Conservation (phyloP, 257 asterid genomes). For the Galeopsis tetrahit region DNA sequence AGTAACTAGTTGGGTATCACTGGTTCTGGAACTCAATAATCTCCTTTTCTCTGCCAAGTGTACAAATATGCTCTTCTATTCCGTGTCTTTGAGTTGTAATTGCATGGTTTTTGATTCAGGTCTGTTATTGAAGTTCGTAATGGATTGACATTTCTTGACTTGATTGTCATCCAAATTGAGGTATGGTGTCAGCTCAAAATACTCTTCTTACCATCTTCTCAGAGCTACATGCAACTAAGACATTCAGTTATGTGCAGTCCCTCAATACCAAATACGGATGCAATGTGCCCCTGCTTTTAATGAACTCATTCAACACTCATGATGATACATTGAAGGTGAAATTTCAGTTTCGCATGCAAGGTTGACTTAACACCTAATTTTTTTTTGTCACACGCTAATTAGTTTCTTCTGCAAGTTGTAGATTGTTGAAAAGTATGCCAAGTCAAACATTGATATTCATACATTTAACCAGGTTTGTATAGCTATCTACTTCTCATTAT, state of each 20-base stretch:
- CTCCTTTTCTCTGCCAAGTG: constrained; percentile 22
- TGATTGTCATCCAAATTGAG: constrained; percentile 96
- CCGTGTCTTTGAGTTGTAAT: constrained; percentile 23
- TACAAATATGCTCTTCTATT: not conserved
- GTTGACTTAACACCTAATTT: constrained; percentile 7
- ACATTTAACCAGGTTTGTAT: constrained; percentile 88
- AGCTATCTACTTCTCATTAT: constrained; percentile 14
- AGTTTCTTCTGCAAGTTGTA: constrained; percentile 39
- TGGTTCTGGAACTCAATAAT: constrained; percentile 23
- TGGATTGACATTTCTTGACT: constrained; percentile 96
- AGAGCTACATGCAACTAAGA: constrained; percentile 35
- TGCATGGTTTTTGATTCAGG: constrained; percentile 48
- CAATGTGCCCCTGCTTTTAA: constrained; percentile 88
- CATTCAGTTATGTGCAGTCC: constrained; percentile 54
- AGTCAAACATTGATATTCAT: constrained; percentile 81
- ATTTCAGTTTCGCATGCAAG: not conserved
- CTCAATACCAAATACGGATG: constrained; percentile 90
- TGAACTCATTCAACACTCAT: constrained; percentile 99
- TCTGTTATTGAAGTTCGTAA: constrained; percentile 99
- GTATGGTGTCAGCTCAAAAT: constrained; percentile 41
- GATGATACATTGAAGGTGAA: constrained; percentile 93
- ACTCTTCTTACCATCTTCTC: constrained; percentile 22
- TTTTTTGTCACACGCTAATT: constrained; percentile 31
- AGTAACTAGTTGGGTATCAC: not conserved
- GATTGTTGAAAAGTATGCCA: constrained; percentile 87